A percentile compares a stretch with the other conserved stretches of the same genome.
Evolutionary conservation across 1,139 yeast species (phyloP).

Genomic region (Blastobotrys proliferans): DNA sequence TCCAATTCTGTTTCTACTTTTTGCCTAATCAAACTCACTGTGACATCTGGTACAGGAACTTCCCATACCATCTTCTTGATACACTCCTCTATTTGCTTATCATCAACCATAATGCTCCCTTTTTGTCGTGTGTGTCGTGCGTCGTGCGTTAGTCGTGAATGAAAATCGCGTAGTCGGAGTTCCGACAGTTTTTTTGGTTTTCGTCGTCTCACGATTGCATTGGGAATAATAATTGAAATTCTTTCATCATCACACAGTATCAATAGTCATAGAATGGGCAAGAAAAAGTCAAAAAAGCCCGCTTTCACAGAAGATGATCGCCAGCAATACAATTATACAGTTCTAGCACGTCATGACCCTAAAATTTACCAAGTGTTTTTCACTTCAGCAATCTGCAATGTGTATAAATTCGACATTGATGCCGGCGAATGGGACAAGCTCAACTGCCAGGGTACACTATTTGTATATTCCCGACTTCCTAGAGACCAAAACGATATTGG

Average conservation of each 20-base stretch:
- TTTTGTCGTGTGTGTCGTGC: too few relatives aligned
- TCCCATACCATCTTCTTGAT: conserved; percentile 6
- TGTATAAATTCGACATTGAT: conserved; percentile 64
- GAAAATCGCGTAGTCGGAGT: too few relatives aligned
- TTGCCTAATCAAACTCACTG: conserved; percentile 21
- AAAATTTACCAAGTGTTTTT: conserved; percentile 67
- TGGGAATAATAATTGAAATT: too few relatives aligned
- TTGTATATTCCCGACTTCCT: conserved; percentile 64
- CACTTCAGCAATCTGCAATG: conserved; percentile 75
- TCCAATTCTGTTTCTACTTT: conserved; percentile 19
- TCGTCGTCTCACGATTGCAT: too few relatives aligned
- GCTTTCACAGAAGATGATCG: conserved; percentile 21
- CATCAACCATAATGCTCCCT: background rate
- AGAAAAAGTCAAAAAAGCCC: conserved; percentile 15
- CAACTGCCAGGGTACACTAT: conserved; percentile 77
- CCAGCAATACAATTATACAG: conserved; percentile 60
- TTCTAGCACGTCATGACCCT: conserved; percentile 80
- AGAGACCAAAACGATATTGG: conserved; percentile 20
- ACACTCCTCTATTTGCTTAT: conserved; percentile 7
- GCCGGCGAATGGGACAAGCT: conserved; percentile 75
- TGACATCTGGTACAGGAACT: conserved; percentile 23
- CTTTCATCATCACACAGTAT: background rate
- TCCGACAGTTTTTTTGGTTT: too few relatives aligned
- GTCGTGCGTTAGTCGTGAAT: too few relatives aligned
- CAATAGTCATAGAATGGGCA: conserved; percentile 18